These are phyloP conservation scores for Apiospora kogelbergensis DNA, from an alignment of 2,329 filamentous ascomycete species.

Conservation along the genomic window DNA sequence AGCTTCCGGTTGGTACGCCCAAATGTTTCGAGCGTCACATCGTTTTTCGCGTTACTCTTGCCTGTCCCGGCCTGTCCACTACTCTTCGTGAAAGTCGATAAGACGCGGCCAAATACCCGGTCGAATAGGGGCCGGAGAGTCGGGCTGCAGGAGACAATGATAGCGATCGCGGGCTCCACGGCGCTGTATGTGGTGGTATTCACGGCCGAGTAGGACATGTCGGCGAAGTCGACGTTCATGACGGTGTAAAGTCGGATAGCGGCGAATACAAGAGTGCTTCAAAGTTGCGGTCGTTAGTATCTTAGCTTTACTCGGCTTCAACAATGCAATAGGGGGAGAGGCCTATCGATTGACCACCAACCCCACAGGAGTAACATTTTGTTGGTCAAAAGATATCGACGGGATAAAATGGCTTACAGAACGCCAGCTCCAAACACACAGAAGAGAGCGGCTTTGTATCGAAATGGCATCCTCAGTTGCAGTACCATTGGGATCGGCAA, in stretches of 20 bases:
- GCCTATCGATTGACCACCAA: too few relatives aligned
- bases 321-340: too few relatives aligned
- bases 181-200: slow-evolving; percentile 16
- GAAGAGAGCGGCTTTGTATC: slow-evolving; percentile 17
- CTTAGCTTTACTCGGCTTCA: background rate
- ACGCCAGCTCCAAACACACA: slow-evolving; percentile 19
- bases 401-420: slow-evolving; percentile 16
- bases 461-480: slow-evolving; percentile 17
- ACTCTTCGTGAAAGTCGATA: background rate
- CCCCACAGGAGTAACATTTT: too few relatives aligned
- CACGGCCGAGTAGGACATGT: slow-evolving; percentile 16
- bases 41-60: background rate
- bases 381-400: background rate
- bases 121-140: slow-evolving; percentile 21
- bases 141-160: slow-evolving; percentile 21
- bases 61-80: background rate
- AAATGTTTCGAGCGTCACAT: background rate
- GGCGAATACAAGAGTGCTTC: background rate
- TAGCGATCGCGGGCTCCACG: slow-evolving; percentile 21
- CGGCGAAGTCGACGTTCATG: slow-evolving; percentile 15
- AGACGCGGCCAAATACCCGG: background rate
- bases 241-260: slow-evolving; percentile 14
- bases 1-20: background rate
- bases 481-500: slow-evolving; percentile 19
- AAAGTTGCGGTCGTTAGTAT: background rate